These are phyloP conservation scores for Alisma plantagoaquatica DNA, from an alignment of 106 monocot genomes.

Conservation along the genomic window DNA sequence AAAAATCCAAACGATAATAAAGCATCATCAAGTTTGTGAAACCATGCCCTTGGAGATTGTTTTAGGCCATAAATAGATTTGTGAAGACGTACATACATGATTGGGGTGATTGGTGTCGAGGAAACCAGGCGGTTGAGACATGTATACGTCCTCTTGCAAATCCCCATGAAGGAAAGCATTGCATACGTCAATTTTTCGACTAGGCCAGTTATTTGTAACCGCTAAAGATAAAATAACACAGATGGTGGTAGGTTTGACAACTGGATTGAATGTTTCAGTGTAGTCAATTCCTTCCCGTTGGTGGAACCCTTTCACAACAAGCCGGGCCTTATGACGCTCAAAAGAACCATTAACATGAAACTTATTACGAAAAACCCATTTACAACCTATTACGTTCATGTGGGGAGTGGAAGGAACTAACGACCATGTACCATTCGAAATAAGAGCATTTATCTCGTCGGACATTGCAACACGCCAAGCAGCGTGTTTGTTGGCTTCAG, in stretches of 20 bases:
- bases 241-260: background rate
- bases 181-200: background rate
- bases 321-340: background rate
- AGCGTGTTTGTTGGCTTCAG: background rate
- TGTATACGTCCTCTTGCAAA: background rate
- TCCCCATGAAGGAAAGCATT: conserved; percentile 3
- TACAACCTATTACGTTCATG: background rate
- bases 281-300: conserved; percentile 3
- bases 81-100: conserved; percentile 1
- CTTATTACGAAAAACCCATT: conserved; percentile 11
- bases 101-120: background rate
- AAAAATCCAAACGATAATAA: background rate
- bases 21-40: background rate
- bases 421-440: background rate
- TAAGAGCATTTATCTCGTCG: conserved; percentile 1
- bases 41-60: too few relatives aligned
- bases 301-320: conserved; percentile 7
- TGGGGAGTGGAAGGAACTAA: background rate
- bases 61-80: background rate
- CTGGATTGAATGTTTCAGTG: conserved; percentile 2
- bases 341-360: background rate
- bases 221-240: too few relatives aligned
- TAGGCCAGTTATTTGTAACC: too few relatives aligned
- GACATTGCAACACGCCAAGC: background rate
- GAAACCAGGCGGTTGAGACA: background rate